phyloP scores from a whole-genome alignment of 1,139 yeast genomes.

The Candida sanyaensis region DNA sequence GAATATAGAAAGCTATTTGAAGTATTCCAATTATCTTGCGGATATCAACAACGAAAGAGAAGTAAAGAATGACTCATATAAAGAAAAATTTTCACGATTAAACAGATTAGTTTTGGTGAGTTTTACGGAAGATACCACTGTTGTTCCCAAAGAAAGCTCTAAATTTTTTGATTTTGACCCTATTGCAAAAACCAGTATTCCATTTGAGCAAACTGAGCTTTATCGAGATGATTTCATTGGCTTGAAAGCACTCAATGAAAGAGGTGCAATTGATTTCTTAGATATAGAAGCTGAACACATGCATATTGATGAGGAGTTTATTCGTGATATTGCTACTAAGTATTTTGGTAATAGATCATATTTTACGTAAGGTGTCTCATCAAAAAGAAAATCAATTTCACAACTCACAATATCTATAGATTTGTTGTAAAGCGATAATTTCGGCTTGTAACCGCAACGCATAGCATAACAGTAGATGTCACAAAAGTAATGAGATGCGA shows the following conservation, averaged over 20 bases:
- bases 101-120: constrained; percentile 58
- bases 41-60: constrained; percentile 64
- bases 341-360: constrained; percentile 26
- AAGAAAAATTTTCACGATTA: constrained; percentile 40
- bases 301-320: constrained; percentile 54
- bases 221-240: constrained; percentile 64
- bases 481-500: not conserved
- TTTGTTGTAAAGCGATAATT: too few relatives aligned
- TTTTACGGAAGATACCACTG: constrained; percentile 63
- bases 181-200: constrained; percentile 40
- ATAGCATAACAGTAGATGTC: not conserved
- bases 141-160: constrained; percentile 74
- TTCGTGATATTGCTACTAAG: constrained; percentile 36
- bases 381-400: too few relatives aligned
- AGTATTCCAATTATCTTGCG: constrained; percentile 57
- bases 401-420: too few relatives aligned
- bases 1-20: constrained; percentile 48
- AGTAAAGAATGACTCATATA: constrained; percentile 33
- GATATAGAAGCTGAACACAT: constrained; percentile 66
- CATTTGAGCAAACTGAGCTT: constrained; percentile 50
- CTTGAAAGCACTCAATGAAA: constrained; percentile 44
- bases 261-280: constrained; percentile 48
- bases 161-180: constrained; percentile 61
- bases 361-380: too few relatives aligned
- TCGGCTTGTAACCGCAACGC: too few relatives aligned